Evolutionary conservation across 768 basidiomycete genomes (phyloP), one percentile per base, ranked within the genome.

Genomic region (Tulasnella calospora): DNA sequence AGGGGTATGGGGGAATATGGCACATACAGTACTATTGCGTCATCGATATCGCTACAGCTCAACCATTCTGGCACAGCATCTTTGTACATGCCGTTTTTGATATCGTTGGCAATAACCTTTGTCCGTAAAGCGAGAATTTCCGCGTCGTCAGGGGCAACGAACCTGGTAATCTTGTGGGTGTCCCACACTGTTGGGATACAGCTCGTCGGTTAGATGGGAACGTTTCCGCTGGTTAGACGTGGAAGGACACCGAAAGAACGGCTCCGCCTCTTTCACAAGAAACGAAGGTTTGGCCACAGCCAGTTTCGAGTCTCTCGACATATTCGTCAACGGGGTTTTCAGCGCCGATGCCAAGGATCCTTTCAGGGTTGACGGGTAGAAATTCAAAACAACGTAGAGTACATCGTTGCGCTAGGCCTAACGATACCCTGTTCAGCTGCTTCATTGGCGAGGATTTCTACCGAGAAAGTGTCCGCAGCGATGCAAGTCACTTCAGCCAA

Each of bases 271-370:
- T 0, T 95, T 90, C 83, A 82, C 85, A 73, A 88, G 92, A 81
- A 96, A 89, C 7, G 94, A 91, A 82, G 97, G 97, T 0, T 85
- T 99, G 8, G 97, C 92, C 0, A 91, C 98, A 7, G 97, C 95
- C 0, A 95, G 93, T 82, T 85, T n/a, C n/a, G n/a, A n/a, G n/a
- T n/a, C n/a, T n/a, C n/a, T 95, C 61, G 90, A 93, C 83, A 98
- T 98, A 95, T 99, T 98, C 80, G 84, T 88, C 74, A 84, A 86
- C 4, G 97, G 97, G 0, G 83, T 95, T 71, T 99, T 99, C 85
- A 95, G 93, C 19, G 88, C 90, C 36, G 86, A 89, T 78, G 82
- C 81, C 6, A 82, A 84, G 0, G 89, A 95, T 81, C 91, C 91
- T 35, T 88, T 88, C 82, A 87, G 88, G 77, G 96, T 95, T 2